Conservation (phyloP, 495 filamentous ascomycete genomes). For the Halenospora varia region DNA sequence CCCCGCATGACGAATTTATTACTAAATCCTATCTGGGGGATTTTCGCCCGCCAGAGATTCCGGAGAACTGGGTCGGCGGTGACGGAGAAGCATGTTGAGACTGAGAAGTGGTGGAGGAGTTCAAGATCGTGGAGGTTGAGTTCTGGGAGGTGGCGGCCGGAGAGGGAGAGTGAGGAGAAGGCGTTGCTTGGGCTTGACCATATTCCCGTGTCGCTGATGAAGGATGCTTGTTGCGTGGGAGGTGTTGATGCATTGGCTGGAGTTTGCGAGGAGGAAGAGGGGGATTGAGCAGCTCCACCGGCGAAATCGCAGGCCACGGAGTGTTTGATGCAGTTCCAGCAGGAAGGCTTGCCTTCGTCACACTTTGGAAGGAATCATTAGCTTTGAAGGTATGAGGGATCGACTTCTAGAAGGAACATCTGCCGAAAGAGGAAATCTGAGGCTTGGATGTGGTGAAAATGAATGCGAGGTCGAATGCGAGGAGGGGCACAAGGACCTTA, state of each 20-base stretch:
- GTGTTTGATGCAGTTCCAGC: constrained; percentile 36
- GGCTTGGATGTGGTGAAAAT: background rate
- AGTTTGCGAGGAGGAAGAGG: no score
- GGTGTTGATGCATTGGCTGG: background rate
- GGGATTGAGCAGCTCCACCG: background rate
- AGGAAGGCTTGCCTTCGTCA: constrained; percentile 34
- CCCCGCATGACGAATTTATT: constrained; percentile 53
- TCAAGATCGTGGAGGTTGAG: constrained; percentile 34
- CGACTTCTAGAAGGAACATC: background rate
- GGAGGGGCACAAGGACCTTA: background rate
- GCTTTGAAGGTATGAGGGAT: background rate
- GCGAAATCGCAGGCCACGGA: constrained; percentile 34
- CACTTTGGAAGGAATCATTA: constrained; percentile 20
- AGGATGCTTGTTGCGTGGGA: background rate
- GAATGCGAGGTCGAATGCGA: background rate
- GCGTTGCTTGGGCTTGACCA: background rate
- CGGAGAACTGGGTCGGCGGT: constrained; percentile 28
- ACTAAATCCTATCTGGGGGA: constrained; percentile 35
- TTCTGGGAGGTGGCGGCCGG: background rate
- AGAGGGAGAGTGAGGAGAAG: background rate
- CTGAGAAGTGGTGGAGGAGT: constrained; percentile 39
- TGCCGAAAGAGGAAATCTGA: background rate
- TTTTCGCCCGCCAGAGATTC: constrained; percentile 31
- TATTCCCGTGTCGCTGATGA: background rate
- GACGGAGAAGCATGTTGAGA: constrained; percentile 31